phyloP scores from a whole-genome alignment of 2,329 filamentous ascomycete species.

The Aureobasidium sp. region DNA sequence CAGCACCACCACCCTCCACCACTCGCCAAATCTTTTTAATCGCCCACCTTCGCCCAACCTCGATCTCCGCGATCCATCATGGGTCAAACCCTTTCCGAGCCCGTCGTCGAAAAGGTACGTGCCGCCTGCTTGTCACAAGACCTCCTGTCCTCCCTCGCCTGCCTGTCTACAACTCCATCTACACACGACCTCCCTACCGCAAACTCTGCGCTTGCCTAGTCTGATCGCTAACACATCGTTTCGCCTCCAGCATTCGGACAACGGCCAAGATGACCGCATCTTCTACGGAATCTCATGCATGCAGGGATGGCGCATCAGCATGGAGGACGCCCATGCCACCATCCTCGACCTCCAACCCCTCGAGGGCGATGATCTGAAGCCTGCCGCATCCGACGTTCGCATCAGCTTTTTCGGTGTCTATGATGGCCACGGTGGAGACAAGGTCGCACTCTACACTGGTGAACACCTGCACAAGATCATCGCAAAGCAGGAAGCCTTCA shows the following conservation, averaged over 20 bases:
- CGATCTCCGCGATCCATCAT: conserved; percentile 44
- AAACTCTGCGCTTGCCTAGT: neutral
- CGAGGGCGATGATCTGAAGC: conserved; percentile 40
- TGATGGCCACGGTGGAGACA: conserved; percentile 94
- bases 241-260: conserved; percentile 63
- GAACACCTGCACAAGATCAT: conserved; percentile 92
- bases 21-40: neutral
- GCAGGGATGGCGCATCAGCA: conserved; percentile 99
- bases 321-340: conserved; percentile 93
- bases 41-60: neutral
- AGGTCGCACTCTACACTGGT: conserved; percentile 87
- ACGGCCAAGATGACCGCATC: conserved; percentile 86
- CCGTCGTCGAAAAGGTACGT: conserved; percentile 96
- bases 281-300: conserved; percentile 94
- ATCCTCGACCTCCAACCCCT: conserved; percentile 75
- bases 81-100: conserved; percentile 99
- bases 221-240: conserved; percentile 3
- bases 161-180: neutral
- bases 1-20: neutral
- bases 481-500: conserved; percentile 89
- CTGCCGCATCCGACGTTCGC: conserved; percentile 59
- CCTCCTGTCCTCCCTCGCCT: conserved; percentile 9
- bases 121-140: conserved; percentile 4
- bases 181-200: neutral
- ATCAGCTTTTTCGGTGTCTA: conserved; percentile 97